Evolutionary conservation across 2,329 filamentous ascomycete genomes (phyloP), one percentile per base, ranked within the genome.

Genomic region (Arthroderma uncinatum): DNA sequence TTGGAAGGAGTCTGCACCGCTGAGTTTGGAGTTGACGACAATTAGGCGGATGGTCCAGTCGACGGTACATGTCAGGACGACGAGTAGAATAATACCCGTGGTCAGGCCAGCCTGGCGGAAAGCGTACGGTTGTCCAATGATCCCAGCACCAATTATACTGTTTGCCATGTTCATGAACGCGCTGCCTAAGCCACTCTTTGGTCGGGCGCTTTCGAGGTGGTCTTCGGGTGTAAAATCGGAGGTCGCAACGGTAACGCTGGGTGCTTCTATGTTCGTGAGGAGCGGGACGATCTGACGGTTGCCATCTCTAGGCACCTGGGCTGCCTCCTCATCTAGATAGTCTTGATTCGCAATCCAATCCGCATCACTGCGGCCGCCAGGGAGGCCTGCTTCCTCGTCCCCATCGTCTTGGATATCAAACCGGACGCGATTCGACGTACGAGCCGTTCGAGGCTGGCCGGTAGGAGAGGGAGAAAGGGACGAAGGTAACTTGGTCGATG

Each of bases 111-210:
- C 93, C 74, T 97, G 91, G 58, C 83, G 83, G 68, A 98, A 86
- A n/a, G 93, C 93, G 73, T 97, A 98, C 10, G 93, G 91, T 73
- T 98, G 93, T 2, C 88, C 83, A 64, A 86, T 85, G 59, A 86
- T 85, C 1, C 83, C 83, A 30, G 83, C 83, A 30, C 83, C 83
- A 60, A 98, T 96, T 70, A 98, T 98, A 65, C 88, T 94, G 76
- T 98, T 98, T 61, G 93, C 92, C 93, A 98, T 98, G 74, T 98
- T 98, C 90, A 97, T 95, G 64, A 98, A 97, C 2, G 93, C 92
- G 69, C 86, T 89, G 61, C 81, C 79, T 74, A 97, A 79, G 4
- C 87, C 86, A 58, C 89, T 95, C 74, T 92, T 92, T 50, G 92
- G 90, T 57, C 91, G 80, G 19, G 81, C 78, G 61, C 71, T 77